These are phyloP conservation scores for Scheffersomyces coipomensis DNA, from an alignment of 805 yeast genomes.

Conservation along the genomic window DNA sequence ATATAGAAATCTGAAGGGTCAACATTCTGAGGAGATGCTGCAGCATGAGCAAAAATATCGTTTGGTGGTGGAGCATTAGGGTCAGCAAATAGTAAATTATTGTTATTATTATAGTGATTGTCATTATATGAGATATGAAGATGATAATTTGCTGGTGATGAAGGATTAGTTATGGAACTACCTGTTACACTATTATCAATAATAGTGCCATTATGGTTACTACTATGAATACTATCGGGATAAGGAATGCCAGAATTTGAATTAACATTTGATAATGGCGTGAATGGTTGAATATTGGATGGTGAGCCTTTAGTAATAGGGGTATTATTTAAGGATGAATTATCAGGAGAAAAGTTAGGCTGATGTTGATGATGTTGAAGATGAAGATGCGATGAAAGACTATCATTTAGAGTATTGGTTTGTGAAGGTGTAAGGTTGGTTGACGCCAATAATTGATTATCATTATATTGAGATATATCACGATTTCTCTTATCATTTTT, in stretches of 20 bases:
- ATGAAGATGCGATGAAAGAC: background rate
- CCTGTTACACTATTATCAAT: background rate
- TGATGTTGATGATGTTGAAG: background rate
- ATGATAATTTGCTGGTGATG: slow-evolving; percentile 3
- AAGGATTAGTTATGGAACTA: background rate
- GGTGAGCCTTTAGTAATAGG: background rate
- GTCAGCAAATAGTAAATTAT: background rate
- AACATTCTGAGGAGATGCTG: background rate
- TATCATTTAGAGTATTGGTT: background rate
- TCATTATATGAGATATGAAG: slow-evolving; percentile 4
- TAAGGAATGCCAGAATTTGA: background rate
- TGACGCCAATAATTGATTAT: slow-evolving; percentile 2
- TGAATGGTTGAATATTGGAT: background rate
- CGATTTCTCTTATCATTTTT: slow-evolving; percentile 28
- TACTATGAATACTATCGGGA: background rate
- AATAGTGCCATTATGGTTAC: no score
- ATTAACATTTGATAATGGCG: background rate
- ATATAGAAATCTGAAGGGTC: background rate
- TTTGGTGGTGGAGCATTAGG: background rate
- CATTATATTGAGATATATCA: slow-evolving; percentile 4
- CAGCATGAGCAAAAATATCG: background rate
- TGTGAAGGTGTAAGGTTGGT: background rate
- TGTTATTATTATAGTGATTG: slow-evolving; percentile 4
- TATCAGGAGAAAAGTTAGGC: background rate
- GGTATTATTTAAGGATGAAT: background rate